Percentiles rank a stretch among this genome's conserved stretches.
Evolutionary conservation across 805 yeast genomes (phyloP).

Genomic region (Yarrowia hollandica): DNA sequence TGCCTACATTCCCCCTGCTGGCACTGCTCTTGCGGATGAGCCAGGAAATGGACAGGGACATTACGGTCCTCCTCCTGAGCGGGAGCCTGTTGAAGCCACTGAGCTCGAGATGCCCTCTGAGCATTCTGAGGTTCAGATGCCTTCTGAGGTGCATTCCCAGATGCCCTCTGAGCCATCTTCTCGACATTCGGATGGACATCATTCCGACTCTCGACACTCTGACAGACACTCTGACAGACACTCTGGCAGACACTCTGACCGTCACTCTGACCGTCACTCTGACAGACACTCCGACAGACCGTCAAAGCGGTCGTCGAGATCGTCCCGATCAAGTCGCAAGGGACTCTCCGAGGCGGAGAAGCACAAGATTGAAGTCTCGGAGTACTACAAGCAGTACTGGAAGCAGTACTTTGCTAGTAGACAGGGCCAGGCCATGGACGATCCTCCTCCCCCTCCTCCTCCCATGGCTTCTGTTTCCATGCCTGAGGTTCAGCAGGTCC

Average conservation of each 20-base stretch:
- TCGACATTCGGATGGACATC: background rate
- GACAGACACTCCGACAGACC: too few relatives aligned
- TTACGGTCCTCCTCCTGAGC: conserved; percentile 10
- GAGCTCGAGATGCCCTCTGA: background rate
- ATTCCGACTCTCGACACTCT: too few relatives aligned
- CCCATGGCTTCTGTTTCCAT: background rate
- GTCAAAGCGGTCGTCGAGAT: background rate
- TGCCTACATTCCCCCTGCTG: conserved; percentile 22
- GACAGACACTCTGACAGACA: too few relatives aligned
- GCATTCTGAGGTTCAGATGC: background rate
- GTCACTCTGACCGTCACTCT: too few relatives aligned
- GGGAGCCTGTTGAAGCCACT: background rate
- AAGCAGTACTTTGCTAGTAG: conserved; percentile 16
- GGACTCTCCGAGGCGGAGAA: conserved; percentile 9
- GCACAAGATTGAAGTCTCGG: conserved; percentile 21
- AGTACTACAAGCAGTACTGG: conserved; percentile 29
- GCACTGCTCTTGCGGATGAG: conserved; percentile 9
- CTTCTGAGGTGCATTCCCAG: background rate
- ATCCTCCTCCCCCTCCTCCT: conserved; percentile 17
- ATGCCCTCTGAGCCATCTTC: background rate
- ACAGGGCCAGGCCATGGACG: background rate
- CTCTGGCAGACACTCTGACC: too few relatives aligned
- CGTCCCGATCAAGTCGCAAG: background rate
- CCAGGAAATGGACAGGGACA: background rate
- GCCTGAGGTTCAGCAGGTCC: conserved; percentile 5